Conservation (phyloP, 805 yeast genomes). For the Zygosaccharomyces bailii region DNA sequence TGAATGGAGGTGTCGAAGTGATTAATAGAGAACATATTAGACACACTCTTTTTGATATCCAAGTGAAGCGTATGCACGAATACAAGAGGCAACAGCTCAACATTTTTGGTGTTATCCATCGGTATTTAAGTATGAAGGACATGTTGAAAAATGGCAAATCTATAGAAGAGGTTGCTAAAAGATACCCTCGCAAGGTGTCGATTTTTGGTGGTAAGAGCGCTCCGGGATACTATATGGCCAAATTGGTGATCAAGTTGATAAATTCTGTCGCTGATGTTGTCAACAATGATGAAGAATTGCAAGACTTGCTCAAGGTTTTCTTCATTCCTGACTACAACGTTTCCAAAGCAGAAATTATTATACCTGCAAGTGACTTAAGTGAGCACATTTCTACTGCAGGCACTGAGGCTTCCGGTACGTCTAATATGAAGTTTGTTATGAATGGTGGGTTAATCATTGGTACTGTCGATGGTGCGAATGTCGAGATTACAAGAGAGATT, state of each 20-base stretch:
- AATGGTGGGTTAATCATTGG: conserved; percentile 94
- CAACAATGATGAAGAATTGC: conserved; percentile 72
- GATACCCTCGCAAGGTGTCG: conserved; percentile 69
- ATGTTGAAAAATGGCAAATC: conserved; percentile 41
- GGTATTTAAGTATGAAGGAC: conserved; percentile 74
- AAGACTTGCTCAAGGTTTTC: conserved; percentile 75
- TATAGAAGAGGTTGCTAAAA: conserved; percentile 53
- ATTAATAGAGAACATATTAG: conserved; percentile 55
- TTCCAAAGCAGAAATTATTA: conserved; percentile 86
- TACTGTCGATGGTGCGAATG: conserved; percentile 96
- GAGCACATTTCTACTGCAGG: conserved; percentile 97
- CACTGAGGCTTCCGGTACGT: conserved; percentile 94
- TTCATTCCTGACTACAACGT: conserved; percentile 92
- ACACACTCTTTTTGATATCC: conserved; percentile 78
- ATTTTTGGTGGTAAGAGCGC: conserved; percentile 95
- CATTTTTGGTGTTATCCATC: conserved; percentile 81
- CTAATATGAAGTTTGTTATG: conserved; percentile 91
- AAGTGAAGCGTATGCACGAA: conserved; percentile 93
- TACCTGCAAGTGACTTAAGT: conserved; percentile 86
- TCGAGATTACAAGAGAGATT: conserved; percentile 88
- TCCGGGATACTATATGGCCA: conserved; percentile 97
- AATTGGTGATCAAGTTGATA: conserved; percentile 79
- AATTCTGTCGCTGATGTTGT: conserved; percentile 78
- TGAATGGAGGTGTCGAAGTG: conserved; percentile 52
- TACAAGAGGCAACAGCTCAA: conserved; percentile 93